phyloP scores from a whole-genome alignment of 305 asterid species.

The Fraxinus nigra region DNA sequence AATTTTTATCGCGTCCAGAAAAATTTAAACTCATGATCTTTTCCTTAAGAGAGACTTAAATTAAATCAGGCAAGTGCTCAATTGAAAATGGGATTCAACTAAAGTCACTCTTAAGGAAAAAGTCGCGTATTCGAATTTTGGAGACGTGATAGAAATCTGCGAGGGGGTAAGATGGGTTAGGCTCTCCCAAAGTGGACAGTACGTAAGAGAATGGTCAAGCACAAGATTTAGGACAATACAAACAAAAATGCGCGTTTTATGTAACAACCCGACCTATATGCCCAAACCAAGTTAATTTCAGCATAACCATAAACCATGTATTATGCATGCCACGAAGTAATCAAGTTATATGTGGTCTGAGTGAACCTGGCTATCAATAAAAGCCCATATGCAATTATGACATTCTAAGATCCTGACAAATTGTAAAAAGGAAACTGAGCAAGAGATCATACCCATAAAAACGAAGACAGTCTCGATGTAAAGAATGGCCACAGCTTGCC shows the following conservation, averaged over 20 bases:
- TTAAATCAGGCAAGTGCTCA: background rate
- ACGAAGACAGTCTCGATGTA: constrained; percentile 95
- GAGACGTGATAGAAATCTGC: background rate
- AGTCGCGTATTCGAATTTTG: background rate
- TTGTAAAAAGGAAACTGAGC: constrained; percentile 15
- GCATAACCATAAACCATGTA: constrained; percentile 17
- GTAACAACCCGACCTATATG: background rate
- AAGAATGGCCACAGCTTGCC: constrained; percentile 96
- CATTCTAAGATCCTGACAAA: background rate
- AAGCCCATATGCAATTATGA: constrained; percentile 12
- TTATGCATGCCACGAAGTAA: constrained; percentile 14
- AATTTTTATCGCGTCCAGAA: background rate
- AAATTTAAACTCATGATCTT: background rate
- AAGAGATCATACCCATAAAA: constrained; percentile 76
- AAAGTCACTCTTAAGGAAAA: background rate
- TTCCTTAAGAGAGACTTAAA: background rate
- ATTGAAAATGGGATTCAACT: background rate
- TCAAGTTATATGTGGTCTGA: background rate
- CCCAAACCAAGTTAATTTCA: background rate
- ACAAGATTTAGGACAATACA: background rate
- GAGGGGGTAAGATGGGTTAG: background rate
- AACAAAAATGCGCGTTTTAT: background rate
- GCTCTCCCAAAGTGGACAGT: background rate
- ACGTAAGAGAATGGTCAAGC: background rate
- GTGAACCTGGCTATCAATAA: background rate